Base-by-base conservation (phyloP, 371 early-diverging fungal species). In the Actinomortierella wolfii region DNA sequence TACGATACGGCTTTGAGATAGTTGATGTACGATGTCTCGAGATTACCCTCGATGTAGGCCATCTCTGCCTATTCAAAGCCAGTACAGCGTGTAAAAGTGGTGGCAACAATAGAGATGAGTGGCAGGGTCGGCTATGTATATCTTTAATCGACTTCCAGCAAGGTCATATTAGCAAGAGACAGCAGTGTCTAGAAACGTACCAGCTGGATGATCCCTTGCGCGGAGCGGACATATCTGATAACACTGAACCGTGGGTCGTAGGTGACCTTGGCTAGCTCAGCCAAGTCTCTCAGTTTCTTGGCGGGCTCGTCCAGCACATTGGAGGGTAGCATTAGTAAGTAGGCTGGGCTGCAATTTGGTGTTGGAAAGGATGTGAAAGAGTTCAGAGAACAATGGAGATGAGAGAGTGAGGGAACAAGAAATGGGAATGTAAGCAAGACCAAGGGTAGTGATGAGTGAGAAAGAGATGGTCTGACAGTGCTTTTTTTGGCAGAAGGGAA, bases 1-100 rank as follows among this genome's bases (percentile, higher is more conserved):
- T 77, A 83, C 83, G 57, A 64, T 68, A 76, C 73, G 28, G 79
- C 80, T 60, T 74, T 80, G 50, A 82, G 55, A 39, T 77, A 82
- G 42, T 57, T 52, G n/a, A 79, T 64, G 64, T 80, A 84, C 14
- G 84, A 80, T 39, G 26, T 64, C 39, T 82, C 84, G 53, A 77
- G 51, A 15, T 84, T 74, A 20, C 79, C 80, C 1, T 63, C 46
- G 18, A 51, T 54, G 17, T 68, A 48, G 21, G 69, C 68, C 2
- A 34, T 26, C 21, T 79, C 75, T 21, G 71, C 83, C 83, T 82
- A 64, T 3, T 23, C 17, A 34, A 34, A 29, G 47, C 18, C 5
- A 47, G 4, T 15, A 47, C 21, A 17, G 7, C n/a, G n/a, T n/a
- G n/a, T n/a, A n/a, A n/a, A n/a, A n/a, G n/a, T n/a, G n/a, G n/a